Evolutionary conservation across 768 basidiomycete species (phyloP).

Genomic region (Podaxis sp.): DNA sequence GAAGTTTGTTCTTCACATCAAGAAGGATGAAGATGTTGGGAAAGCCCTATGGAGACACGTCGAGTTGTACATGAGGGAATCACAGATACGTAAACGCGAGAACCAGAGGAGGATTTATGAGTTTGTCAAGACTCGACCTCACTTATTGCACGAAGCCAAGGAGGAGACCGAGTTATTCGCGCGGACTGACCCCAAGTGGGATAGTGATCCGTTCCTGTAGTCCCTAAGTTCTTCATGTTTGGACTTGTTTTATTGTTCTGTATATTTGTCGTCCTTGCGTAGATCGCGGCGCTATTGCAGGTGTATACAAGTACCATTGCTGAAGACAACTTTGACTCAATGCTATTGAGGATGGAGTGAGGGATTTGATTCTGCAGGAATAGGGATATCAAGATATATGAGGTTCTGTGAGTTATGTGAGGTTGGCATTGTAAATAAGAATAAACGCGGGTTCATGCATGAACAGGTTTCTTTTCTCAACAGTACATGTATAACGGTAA

Average conservation of each 20-base stretch:
- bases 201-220: slow-evolving; percentile 1
- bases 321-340: no score
- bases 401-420: no score
- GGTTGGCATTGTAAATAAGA: no score
- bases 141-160: background rate
- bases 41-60: background rate
- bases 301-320: no score
- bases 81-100: background rate
- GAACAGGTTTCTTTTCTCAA: no score
- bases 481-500: no score
- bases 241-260: background rate
- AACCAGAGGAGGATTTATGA: slow-evolving; percentile 2
- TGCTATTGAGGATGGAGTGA: no score
- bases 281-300: background rate
- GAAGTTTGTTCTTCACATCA: background rate
- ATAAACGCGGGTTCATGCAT: no score
- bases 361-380: no score
- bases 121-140: background rate
- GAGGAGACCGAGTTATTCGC: background rate
- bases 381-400: no score
- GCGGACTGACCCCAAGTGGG: background rate
- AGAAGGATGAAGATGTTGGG: slow-evolving; percentile 1
- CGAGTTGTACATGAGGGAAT: background rate
- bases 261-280: background rate
- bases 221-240: background rate